Evolutionary conservation across 192 early-diverging fungal species (phyloP).

Genomic region (Backusella westeae): DNA sequence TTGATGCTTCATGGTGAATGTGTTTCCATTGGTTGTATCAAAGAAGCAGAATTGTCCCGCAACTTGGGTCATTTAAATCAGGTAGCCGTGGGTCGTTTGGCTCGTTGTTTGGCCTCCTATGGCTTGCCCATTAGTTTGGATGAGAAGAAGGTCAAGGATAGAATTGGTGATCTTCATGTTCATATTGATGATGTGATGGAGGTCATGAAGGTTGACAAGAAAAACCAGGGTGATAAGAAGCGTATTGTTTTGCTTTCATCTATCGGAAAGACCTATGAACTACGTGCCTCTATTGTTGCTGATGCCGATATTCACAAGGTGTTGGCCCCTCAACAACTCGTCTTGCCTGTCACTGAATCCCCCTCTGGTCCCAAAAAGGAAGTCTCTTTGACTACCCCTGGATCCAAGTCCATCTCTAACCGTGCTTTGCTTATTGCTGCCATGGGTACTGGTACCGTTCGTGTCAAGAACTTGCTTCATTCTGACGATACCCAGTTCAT

Average conservation of each 20-base stretch:
- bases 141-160: slow-evolving; percentile 69
- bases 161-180: slow-evolving; percentile 61
- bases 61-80: slow-evolving; percentile 84
- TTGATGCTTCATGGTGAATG: slow-evolving; percentile 96
- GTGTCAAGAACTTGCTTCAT: slow-evolving; percentile 84
- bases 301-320: slow-evolving; percentile 84
- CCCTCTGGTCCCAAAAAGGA: slow-evolving; percentile 38
- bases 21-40: slow-evolving; percentile 91
- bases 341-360: slow-evolving; percentile 55
- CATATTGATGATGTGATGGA: slow-evolving; percentile 84
- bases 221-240: slow-evolving; percentile 90
- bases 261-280: slow-evolving; percentile 86
- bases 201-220: slow-evolving; percentile 95
- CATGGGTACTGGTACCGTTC: slow-evolving; percentile 77
- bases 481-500: slow-evolving; percentile 99
- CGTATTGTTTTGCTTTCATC: slow-evolving; percentile 82
- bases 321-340: slow-evolving; percentile 70
- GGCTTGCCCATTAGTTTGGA: slow-evolving; percentile 84
- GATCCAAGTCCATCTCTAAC: slow-evolving; percentile 98
- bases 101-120: slow-evolving; percentile 82
- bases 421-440: slow-evolving; percentile 91
- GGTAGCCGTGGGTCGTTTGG: slow-evolving; percentile 82
- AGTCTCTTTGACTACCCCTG: slow-evolving; percentile 75
- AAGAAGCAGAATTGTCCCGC: slow-evolving; percentile 92
- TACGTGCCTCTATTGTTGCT: slow-evolving; percentile 76